Base-by-base conservation (phyloP, 2,329 filamentous ascomycete species). In the Aureobasidium sp. region DNA sequence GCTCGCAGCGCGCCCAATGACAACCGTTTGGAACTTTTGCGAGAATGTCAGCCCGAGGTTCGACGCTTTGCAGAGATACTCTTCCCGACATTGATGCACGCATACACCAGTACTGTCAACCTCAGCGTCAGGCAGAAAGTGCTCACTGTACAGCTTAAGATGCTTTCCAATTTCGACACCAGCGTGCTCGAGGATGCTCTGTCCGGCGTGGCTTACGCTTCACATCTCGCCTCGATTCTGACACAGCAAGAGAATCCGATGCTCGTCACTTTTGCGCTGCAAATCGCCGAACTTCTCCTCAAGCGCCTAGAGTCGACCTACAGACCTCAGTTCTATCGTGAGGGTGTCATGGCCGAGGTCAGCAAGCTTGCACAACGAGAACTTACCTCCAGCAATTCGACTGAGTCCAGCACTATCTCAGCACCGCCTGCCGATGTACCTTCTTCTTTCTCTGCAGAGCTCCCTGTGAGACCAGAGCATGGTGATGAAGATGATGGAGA, bases 51-150 rank as follows among this genome's bases (percentile, higher is more conserved):
- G 70, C 77, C 86, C 7, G 87, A 97, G 76, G 87, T 97, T 60
- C 90, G 90, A 73, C 88, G 93, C 42, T 99, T 99, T 72, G 90
- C 92, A 1, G 84, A 96, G 66, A 94, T 99, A 63, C 81, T 99
- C 12, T 88, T 99, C 66, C 94, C 94, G 0, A 99, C 94, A 2
- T 79, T 99, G 65, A 97, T 94, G 34, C 92, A 99, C 73, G 93
- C 92, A 0, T 99, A 96, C 71, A 97, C 94, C 12, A 97, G 94
- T 74, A 99, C 94, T 0, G 93, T 99, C 66, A 99, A 99, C 71
- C 78, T 97, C 17, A 91, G 86, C 62, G 94, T 99, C 44, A 88
- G 95, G 25, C 91, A 97, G 72, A 97, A 96, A 76, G 94, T 99
- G 2, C 81, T 99, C 37, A 90, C 86, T 22, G 94, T 93, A n/a